phyloP scores from a whole-genome alignment of 768 basidiomycete genomes.

The Tylopilus vinaceipallidus region DNA sequence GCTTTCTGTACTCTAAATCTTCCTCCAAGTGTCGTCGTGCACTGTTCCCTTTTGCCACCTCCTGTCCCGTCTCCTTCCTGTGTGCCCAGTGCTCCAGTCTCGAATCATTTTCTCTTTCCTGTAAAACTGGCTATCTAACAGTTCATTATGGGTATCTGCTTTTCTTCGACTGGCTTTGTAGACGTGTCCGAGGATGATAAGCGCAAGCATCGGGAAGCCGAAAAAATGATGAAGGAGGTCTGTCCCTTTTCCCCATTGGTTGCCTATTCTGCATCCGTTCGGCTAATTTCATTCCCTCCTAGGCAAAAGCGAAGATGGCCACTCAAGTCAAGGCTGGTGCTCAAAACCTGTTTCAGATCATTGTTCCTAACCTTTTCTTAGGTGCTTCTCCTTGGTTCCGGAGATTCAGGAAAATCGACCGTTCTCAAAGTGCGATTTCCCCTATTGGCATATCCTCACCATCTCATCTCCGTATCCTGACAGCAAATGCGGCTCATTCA shows the following conservation, averaged over 20 bases:
- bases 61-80: not conserved
- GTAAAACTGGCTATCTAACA: not conserved
- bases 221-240: conserved; percentile 78
- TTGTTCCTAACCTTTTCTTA: conserved; percentile 25
- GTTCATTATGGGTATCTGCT: conserved; percentile 69
- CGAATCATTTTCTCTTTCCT: conserved; percentile 2
- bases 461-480: not conserved
- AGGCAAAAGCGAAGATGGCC: conserved; percentile 75
- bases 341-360: not conserved
- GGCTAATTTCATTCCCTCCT: conserved; percentile 1
- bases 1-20: not conserved
- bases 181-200: conserved; percentile 72
- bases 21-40: not conserved
- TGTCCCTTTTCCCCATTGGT: conserved; percentile 21
- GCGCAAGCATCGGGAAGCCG: conserved; percentile 62
- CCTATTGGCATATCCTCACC: not conserved
- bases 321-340: conserved; percentile 69
- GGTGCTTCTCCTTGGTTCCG: conserved; percentile 89
- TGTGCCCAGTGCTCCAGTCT: conserved; percentile 16
- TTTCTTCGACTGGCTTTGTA: conserved; percentile 55
- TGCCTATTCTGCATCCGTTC: not conserved
- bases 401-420: conserved; percentile 92
- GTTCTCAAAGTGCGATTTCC: conserved; percentile 67
- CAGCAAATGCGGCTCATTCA: conserved; percentile 99
- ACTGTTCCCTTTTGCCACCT: not conserved